phyloP scores from a whole-genome alignment of 345 rosid genomes.

The Salix arbutifolia region DNA sequence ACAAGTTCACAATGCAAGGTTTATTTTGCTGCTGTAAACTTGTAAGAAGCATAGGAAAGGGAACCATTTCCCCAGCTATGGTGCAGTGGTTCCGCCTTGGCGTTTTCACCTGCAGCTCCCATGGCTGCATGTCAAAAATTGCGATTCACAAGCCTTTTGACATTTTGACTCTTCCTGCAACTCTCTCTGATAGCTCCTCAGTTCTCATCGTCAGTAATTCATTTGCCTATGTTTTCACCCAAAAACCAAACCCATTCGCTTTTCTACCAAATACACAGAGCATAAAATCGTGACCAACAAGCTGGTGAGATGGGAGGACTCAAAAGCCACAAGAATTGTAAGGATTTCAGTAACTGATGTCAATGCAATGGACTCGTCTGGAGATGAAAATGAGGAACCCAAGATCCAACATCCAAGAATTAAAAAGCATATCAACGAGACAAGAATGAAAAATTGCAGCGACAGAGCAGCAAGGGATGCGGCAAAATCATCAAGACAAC shows the following conservation, averaged over 20 bases:
- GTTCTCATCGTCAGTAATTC: background rate
- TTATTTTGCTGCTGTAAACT: slow-evolving; percentile 25
- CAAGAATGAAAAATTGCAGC: slow-evolving; percentile 25
- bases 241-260: background rate
- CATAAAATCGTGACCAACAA: slow-evolving; percentile 37
- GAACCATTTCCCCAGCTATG: too few relatives aligned
- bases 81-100: too few relatives aligned
- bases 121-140: too few relatives aligned
- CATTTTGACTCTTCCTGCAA: slow-evolving; percentile 35
- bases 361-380: slow-evolving; percentile 69
- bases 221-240: background rate
- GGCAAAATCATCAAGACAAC: background rate
- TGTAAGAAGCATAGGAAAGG: too few relatives aligned
- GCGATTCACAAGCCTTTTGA: slow-evolving; percentile 33
- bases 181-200: background rate
- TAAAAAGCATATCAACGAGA: slow-evolving; percentile 55
- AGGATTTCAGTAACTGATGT: slow-evolving; percentile 54
- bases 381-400: slow-evolving; percentile 41
- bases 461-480: background rate
- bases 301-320: too few relatives aligned
- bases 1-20: background rate
- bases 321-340: slow-evolving; percentile 26
- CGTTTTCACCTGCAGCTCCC: too few relatives aligned
- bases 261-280: slow-evolving; percentile 38
- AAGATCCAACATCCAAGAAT: slow-evolving; percentile 22